Evolutionary conservation across 441 rosid genomes (phyloP), one percentile per base, ranked within the genome.

Genomic region (Cnidoscolus chayamansa): DNA sequence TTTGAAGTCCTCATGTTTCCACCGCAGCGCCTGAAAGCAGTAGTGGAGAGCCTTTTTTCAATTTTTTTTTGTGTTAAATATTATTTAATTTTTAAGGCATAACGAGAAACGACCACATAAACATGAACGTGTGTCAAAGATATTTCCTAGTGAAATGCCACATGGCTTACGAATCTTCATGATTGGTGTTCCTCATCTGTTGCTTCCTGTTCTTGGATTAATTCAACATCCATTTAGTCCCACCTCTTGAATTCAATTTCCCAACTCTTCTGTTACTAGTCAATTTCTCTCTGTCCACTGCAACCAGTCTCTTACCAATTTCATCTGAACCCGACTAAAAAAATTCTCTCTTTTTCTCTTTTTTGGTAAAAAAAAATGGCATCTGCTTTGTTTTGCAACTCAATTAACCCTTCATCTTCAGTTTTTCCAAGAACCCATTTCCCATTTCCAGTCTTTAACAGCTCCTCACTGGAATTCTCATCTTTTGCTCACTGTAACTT

Each of bases 341-440:
- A 10, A 67, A 35, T 56, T 63, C 37, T 17, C 12, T 19, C 16
- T 20, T 31, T 35, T 20, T 48, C 3, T 43, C 9, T 12, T 68
- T 55, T 7, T 55, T 57, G 20, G 0, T 6, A 1, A 8, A 10
- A 67, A 67, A 73, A 58, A 66, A 91, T 90, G 94, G 89, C 87
- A 64, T 81, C 90, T 25, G 64, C 94, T 82, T 72, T 81, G 72
- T 81, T 86, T 67, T 81, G 79, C 78, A 83, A 78, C 81, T 79
- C 84, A n/a, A 71, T 84, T 32, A 83, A 82, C 32, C 89, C 86
- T 20, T 80, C 90, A 19, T 77, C 87, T 62, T 54, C 87, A 11
- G 67, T 82, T 72, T 81, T 84, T 79, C 72, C 90, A 3, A 84
- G 77, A 68, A 81, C 84, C 87, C 90, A 82, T 64, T 77, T 83